These are phyloP conservation scores for Asterionellopsis glacialis DNA, from an alignment of 108 stramenopile species.

Conservation along the genomic window DNA sequence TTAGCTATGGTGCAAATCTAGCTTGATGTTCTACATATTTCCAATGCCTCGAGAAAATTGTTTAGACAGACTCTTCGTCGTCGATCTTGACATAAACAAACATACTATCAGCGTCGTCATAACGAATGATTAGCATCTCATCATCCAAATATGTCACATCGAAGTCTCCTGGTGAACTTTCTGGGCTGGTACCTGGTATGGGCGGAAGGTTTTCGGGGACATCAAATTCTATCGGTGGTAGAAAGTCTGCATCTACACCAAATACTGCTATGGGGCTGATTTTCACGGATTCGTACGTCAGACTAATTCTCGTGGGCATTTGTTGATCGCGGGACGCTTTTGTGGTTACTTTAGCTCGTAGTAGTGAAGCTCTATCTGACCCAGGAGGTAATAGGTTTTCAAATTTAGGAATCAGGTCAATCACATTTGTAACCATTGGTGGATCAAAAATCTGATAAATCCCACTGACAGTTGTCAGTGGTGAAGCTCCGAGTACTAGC, in stretches of 20 bases:
- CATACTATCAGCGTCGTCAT: constrained; percentile 66
- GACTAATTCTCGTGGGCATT: constrained; percentile 51
- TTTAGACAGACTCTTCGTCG: constrained; percentile 6
- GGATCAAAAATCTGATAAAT: constrained; percentile 74
- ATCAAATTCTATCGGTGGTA: constrained; percentile 60
- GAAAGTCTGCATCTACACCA: constrained; percentile 33
- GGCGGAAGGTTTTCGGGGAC: constrained; percentile 37
- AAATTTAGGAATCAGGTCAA: constrained; percentile 67
- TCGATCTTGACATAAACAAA: constrained; percentile 64
- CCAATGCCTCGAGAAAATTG: no score
- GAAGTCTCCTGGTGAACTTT: constrained; percentile 62
- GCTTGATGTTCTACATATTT: no score
- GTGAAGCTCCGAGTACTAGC: constrained; percentile 63
- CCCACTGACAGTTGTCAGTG: constrained; percentile 47
- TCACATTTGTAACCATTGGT: constrained; percentile 70
- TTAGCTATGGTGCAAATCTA: no score
- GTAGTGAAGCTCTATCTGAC: constrained; percentile 34
- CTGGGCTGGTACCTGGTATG: constrained; percentile 12
- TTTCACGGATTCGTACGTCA: constrained; percentile 55
- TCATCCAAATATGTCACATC: constrained; percentile 80
- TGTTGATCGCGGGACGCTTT: constrained; percentile 37
- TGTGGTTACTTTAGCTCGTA: constrained; percentile 67
- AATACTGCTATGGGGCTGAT: constrained; percentile 59
- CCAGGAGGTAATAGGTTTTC: constrained; percentile 48
- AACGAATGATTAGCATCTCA: constrained; percentile 69